Base-by-base conservation (phyloP, 345 rosid species). In the Populus euphratica region DNA sequence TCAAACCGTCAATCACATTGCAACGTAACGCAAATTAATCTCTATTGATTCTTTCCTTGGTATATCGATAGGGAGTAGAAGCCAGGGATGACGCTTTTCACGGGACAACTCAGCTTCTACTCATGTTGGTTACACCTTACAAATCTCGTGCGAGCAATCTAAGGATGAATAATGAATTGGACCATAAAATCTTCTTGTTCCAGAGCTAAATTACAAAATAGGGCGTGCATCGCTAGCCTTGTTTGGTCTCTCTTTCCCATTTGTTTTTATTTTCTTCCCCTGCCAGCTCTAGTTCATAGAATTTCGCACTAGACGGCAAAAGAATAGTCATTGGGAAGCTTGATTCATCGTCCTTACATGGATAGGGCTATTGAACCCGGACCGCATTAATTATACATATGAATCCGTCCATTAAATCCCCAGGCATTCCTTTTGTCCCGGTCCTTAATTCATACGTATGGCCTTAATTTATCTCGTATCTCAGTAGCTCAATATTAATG, bases 301-400 rank as follows among this genome's bases (percentile, higher is more conserved):
- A 50, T 10, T 39, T 43, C 67, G 56, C 82, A 74, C 47, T 36
- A 79, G 75, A 81, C 38, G 68, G 82, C 81, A 74, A 72, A 78
- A 79, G 56, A 81, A 74, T 29, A 68, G 87, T 81, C 87, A 81
- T 76, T 31, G 35, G 9, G 16, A 62, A 1, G 2, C 39, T 8
- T 7, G 38, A 62, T 74, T 11, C 27, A 39, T 38, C 50, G 68
- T 64, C 36, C 36, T 64, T 64, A 4, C 70, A 35, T 36, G 69
- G 8, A 31, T 8, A 65, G 14, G 38, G 39, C 39, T 47, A 13
- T 4, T 47, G 50, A 47, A 13, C 16, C 50, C 5, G 11, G 50
- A 47, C 18, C 11, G 50, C 44, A 38, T 38, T 38, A 38, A 9
- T 43, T 11, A 43, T 2, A 43, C 16, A 43, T 43, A 43, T 7